Evolutionary conservation across 1,284 basidiomycete genomes (phyloP), one percentile per base, ranked within the genome.

Genomic region (Phellopilus nigrolimitatus): DNA sequence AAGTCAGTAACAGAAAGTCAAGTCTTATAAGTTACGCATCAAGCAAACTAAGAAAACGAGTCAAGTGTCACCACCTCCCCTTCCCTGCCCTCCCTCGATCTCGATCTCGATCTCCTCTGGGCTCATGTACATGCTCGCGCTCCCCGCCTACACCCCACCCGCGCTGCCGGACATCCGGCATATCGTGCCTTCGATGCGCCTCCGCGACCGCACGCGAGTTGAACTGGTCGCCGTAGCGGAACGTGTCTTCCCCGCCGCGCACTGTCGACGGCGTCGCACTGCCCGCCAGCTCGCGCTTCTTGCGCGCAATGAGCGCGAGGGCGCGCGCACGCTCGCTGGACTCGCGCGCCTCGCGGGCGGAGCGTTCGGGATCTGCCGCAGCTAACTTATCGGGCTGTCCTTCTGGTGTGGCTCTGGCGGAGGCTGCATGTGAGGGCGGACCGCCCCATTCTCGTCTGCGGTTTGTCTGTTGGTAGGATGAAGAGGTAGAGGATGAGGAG

Each of bases 301-400:
- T 84, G 36, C 80, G 71, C 41, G 71, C 71, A 22, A 88, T 82
- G 15, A 91, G 76, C 10, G 77, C 84, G 19, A 78, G 68, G 1
- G 88, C 87, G 0, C 88, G 79, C 58, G 81, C 75, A 1, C 85
- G 77, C 63, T 91, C 88, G 1, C 80, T 76, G 0, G 79, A 79
- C 65, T 90, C 88, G 17, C 87, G 80, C n/a, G 67, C 66, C 5
- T 86, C 65, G 3, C 87, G 79, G 3, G 75, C 76, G n/a, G 72
- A 72, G 0, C 71, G 54, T 74, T 71, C 4, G 70, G 67, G 9
- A 66, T 71, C 44, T 56, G 59, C 51, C n/a, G n/a, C n/a, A n/a
- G n/a, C n/a, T n/a, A n/a, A n/a, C n/a, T n/a, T n/a, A 33, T 57
- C 51, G 7, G 48, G 58, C 19, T 55, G 61, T 25, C 60, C 54